Evolutionary conservation across 495 filamentous ascomycete species (phyloP).

Genomic region (Talaromyces adpressus): DNA sequence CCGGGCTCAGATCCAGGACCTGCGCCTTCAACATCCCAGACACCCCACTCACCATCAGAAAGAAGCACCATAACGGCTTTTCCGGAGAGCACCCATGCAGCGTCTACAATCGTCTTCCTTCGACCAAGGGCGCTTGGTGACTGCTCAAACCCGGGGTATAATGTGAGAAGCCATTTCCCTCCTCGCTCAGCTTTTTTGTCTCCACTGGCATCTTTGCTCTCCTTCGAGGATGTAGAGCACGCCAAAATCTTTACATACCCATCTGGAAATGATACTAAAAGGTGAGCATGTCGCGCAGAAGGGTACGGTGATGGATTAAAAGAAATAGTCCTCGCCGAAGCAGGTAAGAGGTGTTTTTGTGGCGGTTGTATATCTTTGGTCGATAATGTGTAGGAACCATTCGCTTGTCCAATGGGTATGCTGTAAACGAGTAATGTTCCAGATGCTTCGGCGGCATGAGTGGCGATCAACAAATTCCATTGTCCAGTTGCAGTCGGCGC

Average conservation of each 20-base stretch:
- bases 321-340: conserved; percentile 56
- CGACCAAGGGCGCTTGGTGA: conserved; percentile 27
- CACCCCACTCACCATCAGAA: conserved; percentile 84
- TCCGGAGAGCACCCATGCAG: conserved; percentile 77
- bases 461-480: conserved; percentile 54
- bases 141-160: conserved; percentile 59
- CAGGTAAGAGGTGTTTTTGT: conserved; percentile 55
- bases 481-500: conserved; percentile 10
- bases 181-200: conserved; percentile 28
- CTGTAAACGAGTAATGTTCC: conserved; percentile 54
- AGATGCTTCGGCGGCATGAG: conserved; percentile 59
- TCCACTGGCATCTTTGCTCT: conserved; percentile 19
- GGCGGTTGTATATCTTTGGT: conserved; percentile 48
- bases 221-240: conserved; percentile 29
- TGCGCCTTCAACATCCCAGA: conserved; percentile 79
- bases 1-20: conserved; percentile 45
- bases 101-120: conserved; percentile 74
- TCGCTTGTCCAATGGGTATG: conserved; percentile 32
- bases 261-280: conserved; percentile 60
- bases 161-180: conserved; percentile 57
- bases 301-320: conserved; percentile 66
- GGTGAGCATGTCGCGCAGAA: conserved; percentile 47
- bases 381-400: conserved; percentile 23
- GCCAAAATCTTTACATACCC: conserved; percentile 65
- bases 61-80: conserved; percentile 69